Percentiles rank a stretch among this genome's conserved stretches.
phyloP scores from a whole-genome alignment of 1,284 basidiomycete genomes.

The Malassezia globosa region DNA sequence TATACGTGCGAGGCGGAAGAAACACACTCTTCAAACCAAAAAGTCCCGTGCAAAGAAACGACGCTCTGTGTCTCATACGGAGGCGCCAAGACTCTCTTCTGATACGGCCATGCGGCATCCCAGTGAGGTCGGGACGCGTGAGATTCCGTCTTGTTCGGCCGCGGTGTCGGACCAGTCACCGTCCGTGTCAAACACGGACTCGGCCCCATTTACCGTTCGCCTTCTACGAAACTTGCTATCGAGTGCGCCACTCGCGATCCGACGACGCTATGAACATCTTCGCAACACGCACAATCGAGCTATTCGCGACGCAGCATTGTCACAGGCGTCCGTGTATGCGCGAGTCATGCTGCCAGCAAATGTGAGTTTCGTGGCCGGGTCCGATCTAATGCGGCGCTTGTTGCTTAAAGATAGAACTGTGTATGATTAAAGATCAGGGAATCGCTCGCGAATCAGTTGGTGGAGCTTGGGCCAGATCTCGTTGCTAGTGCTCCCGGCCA shows the following conservation, averaged over 20 bases:
- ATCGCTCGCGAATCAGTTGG: conserved; percentile 49
- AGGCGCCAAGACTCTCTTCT: neutral
- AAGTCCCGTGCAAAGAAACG: neutral
- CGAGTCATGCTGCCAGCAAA: conserved; percentile 1
- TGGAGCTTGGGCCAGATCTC: conserved; percentile 83
- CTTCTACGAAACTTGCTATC: neutral
- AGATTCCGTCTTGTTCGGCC: neutral
- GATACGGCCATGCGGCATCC: neutral
- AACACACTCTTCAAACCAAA: neutral
- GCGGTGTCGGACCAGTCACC: neutral
- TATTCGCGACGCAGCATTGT: neutral
- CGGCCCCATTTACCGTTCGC: conserved; percentile 5
- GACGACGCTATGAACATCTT: conserved; percentile 3
- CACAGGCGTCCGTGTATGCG: conserved; percentile 1
- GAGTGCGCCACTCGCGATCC: neutral
- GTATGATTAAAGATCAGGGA: conserved; percentile 16
- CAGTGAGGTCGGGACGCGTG: too few relatives aligned
- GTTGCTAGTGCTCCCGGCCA: conserved; percentile 74
- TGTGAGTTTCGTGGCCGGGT: neutral
- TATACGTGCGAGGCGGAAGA: conserved; percentile 8
- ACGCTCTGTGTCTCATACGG: neutral
- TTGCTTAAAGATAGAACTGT: conserved; percentile 6
- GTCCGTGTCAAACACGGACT: neutral
- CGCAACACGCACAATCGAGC: conserved; percentile 2
- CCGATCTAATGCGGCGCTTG: conserved; percentile 1